phyloP scores from a whole-genome alignment of 2,329 filamentous ascomycete species.

The Ceratocystiopsis brevicomis region DNA sequence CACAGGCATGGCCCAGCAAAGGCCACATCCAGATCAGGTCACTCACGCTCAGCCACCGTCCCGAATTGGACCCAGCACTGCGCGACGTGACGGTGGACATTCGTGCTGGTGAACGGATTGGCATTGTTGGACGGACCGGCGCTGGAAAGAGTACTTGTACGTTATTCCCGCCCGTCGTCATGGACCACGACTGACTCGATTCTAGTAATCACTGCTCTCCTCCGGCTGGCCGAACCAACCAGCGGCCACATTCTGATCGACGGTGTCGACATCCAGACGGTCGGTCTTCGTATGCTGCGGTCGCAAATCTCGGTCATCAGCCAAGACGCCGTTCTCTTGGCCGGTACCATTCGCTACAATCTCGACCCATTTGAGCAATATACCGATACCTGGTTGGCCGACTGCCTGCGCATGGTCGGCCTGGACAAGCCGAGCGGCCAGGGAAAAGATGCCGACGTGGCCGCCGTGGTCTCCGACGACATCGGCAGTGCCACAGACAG shows the following conservation, averaged over 20 bases:
- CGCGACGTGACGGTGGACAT: slow-evolving; percentile 65
- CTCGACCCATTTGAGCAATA: slow-evolving; percentile 86
- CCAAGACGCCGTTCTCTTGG: slow-evolving; percentile 87
- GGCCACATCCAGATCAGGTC: slow-evolving; percentile 71
- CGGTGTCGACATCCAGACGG: slow-evolving; percentile 64
- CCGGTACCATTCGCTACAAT: slow-evolving; percentile 76
- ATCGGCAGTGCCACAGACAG: no score
- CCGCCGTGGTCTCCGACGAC: no score
- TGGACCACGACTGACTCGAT: background rate
- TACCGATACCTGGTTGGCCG: slow-evolving; percentile 76
- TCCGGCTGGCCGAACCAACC: slow-evolving; percentile 80
- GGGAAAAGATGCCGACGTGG: no score
- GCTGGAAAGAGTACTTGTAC: slow-evolving; percentile 58
- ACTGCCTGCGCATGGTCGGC: slow-evolving; percentile 50
- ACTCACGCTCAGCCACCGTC: slow-evolving; percentile 75
- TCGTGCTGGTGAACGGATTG: slow-evolving; percentile 69
- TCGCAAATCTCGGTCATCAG: slow-evolving; percentile 93
- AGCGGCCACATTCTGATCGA: slow-evolving; percentile 79
- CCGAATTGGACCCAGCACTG: slow-evolving; percentile 65
- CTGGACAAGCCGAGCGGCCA: no score
- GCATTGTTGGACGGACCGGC: slow-evolving; percentile 85
- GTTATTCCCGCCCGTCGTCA: background rate
- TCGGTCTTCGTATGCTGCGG: slow-evolving; percentile 76
- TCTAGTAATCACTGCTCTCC: slow-evolving; percentile 76
- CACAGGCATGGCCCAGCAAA: no score